These are phyloP conservation scores for Colletotrichum horii DNA, from an alignment of 2,329 filamentous ascomycete species.

Conservation along the genomic window DNA sequence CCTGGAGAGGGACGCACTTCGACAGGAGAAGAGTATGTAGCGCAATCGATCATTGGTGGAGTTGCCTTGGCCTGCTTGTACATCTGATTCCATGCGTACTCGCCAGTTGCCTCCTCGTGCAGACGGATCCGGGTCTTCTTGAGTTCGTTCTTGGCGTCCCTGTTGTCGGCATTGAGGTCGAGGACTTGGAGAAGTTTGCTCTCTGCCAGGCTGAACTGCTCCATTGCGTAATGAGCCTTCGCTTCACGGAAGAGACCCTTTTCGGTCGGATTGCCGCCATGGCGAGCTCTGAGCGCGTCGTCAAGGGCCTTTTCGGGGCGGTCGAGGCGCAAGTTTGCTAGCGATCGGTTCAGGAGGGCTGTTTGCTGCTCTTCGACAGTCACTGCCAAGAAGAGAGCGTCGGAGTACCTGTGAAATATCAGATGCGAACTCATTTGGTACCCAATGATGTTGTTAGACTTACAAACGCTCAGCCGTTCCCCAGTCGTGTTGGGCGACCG, in stretches of 20 bases:
- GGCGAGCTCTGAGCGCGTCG: constrained; percentile 27
- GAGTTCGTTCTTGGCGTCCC: constrained; percentile 31
- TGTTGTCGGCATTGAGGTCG: constrained; percentile 38
- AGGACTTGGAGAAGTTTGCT: constrained; percentile 36
- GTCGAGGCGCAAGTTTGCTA: constrained; percentile 34
- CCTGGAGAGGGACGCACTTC: constrained; percentile 42
- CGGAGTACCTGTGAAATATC: constrained; percentile 38
- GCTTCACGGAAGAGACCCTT: constrained; percentile 50
- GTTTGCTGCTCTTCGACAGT: constrained; percentile 39
- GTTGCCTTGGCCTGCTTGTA: constrained; percentile 37
- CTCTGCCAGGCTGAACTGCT: constrained; percentile 37
- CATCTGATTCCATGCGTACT: constrained; percentile 42
- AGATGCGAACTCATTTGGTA: accelerated
- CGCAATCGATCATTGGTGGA: constrained; percentile 50
- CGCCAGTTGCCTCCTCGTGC: constrained; percentile 42
- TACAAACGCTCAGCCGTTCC: constrained; percentile 34
- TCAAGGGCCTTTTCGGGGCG: constrained; percentile 33
- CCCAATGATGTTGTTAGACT: constrained; percentile 3
- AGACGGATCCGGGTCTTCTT: constrained; percentile 34
- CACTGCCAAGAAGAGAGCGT: constrained; percentile 34
- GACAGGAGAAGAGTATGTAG: constrained; percentile 48
- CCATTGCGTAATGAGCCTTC: constrained; percentile 48
- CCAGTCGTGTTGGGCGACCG: constrained; percentile 30
- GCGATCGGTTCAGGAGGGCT: constrained; percentile 40
- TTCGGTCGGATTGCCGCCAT: constrained; percentile 32